Conservation (phyloP, 768 basidiomycete genomes). For the Holtermannia corniformis region DNA sequence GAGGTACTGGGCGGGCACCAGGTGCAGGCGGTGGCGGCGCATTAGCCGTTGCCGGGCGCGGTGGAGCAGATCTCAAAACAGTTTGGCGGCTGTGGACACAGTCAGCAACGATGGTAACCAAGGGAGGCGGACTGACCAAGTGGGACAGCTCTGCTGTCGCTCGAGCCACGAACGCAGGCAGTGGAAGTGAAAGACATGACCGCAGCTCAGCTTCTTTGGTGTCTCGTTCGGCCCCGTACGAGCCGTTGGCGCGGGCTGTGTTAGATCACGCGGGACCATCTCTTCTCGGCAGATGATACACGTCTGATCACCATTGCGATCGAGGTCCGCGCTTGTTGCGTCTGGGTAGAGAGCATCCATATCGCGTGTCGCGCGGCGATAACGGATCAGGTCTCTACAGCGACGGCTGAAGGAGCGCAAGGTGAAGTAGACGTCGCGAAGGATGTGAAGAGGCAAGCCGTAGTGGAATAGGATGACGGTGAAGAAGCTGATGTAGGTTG, state of each 20-base stretch:
- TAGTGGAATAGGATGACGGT: conserved; percentile 86
- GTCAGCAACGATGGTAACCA: neutral
- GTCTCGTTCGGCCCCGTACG: conserved; percentile 63
- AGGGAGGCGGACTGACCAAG: conserved; percentile 57
- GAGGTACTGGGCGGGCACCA: conserved; percentile 1
- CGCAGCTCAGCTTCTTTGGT: conserved; percentile 92
- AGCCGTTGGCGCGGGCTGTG: neutral
- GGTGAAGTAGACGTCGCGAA: conserved; percentile 94
- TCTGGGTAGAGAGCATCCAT: conserved; percentile 95
- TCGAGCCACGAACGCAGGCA: conserved; percentile 97
- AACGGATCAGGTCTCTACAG: conserved; percentile 77
- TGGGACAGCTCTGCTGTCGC: conserved; percentile 96
- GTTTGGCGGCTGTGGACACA: neutral
- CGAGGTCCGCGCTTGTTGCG: conserved; percentile 75
- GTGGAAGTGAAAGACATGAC: conserved; percentile 96
- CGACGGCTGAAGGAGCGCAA: conserved; percentile 83
- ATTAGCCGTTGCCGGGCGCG: conserved; percentile 28
- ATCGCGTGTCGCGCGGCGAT: conserved; percentile 85
- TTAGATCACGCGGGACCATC: conserved; percentile 50
- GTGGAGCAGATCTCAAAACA: conserved; percentile 20
- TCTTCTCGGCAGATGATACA: conserved; percentile 99
- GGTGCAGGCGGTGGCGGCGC: conserved; percentile 3
- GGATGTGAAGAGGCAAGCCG: conserved; percentile 88
- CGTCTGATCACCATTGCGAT: conserved; percentile 71
- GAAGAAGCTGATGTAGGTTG: conserved; percentile 90